A percentile compares a stretch with the other conserved stretches of the same genome.
These are phyloP conservation scores for Magnaporthiopsis rhizophila DNA, from an alignment of 2,329 filamentous ascomycete genomes.

Conservation along the genomic window DNA sequence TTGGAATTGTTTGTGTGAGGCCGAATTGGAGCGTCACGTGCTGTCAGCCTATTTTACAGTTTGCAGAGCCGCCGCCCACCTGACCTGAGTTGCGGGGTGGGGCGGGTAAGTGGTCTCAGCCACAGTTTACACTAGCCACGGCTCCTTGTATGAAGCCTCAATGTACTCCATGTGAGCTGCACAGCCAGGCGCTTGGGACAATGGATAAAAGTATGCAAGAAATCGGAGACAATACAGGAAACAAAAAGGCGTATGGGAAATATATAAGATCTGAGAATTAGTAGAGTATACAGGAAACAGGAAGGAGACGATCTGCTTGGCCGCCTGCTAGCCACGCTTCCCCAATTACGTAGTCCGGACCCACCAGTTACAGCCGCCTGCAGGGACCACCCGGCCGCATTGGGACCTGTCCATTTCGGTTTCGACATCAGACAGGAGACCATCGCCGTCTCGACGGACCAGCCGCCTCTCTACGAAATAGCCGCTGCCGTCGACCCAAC, in stretches of 20 bases:
- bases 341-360: not conserved
- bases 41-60: slow-evolving; percentile 15
- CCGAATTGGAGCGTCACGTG: not conserved
- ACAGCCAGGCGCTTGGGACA: too few relatives aligned
- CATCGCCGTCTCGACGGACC: not conserved
- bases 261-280: too few relatives aligned
- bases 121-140: not conserved
- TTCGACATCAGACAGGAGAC: not conserved
- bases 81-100: not conserved
- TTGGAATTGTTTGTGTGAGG: not conserved
- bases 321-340: too few relatives aligned
- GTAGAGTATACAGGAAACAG: too few relatives aligned
- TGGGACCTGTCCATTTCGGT: not conserved
- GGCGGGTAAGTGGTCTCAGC: not conserved
- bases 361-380: not conserved
- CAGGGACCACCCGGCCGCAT: not conserved
- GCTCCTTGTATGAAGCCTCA: too few relatives aligned
- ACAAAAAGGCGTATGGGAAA: too few relatives aligned
- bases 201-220: too few relatives aligned
- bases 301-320: too few relatives aligned
- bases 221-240: too few relatives aligned
- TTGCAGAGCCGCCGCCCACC: too few relatives aligned
- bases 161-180: too few relatives aligned
- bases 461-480: not conserved
- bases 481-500: not conserved